Evolutionary conservation across 345 rosid species (phyloP), one percentile per base, ranked within the genome.

Genomic region (Camelina sativa): DNA sequence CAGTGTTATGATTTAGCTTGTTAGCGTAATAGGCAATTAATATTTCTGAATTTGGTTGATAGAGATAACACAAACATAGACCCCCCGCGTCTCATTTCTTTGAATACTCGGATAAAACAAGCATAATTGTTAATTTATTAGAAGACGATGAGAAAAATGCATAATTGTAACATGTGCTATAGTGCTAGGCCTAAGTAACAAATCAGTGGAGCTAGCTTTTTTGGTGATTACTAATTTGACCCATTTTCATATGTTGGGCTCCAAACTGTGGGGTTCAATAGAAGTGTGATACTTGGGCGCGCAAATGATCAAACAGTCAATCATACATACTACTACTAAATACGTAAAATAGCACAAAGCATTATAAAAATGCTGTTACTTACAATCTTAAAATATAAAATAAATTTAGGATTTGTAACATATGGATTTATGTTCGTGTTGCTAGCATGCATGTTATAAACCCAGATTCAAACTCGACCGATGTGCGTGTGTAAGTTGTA

Each of bases 221-320:
- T 13, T 10, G 50, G 23, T 41, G 53, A 9, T 8, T 13, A 22
- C 20, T 2, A 15, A 19, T 25, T 32, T 11, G 46, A 37, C 60
- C 48, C 48, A 37, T 67, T 20, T 52, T 8, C 34, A 11, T 4
- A 22, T 12, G 48, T 22, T 62, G 62, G 62, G 67, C 67, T 48
- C 11, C 38, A 48, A 70, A 7, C 7, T 48, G 28, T 71, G 50
- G 67, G 62, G 61, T 51, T 71, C 9, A 46, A 7, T 46, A 17
- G 1, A 46, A 46, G 9, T 46, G 51, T 37, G 40, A 44, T 15
- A 15, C 48, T 15, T 44, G 17, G n/a, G n/a, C n/a, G 46, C n/a
- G 8, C 2, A 6, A 44, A 44, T 44, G 16, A 43, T 15, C 17
- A 5, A 44, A 13, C 15, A 13, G 19, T 6, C 17, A n/a, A 46